Evolutionary conservation across 371 early-diverging fungal species (phyloP), one percentile per base, ranked within the genome.

Genomic region (Catenaria anguillulae): DNA sequence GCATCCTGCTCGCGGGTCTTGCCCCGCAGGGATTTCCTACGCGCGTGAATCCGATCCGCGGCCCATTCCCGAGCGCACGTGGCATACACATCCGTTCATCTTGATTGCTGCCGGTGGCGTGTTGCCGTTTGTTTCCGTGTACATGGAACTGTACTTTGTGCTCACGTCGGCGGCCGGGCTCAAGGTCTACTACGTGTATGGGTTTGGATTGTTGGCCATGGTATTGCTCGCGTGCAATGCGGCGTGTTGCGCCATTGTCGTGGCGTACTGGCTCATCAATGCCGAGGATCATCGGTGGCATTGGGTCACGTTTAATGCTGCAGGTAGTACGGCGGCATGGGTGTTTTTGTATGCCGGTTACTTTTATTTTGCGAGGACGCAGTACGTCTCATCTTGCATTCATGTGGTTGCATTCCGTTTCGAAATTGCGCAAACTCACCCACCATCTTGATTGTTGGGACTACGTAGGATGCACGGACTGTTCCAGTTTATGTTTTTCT

Each of bases 81-180:
- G 86, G 84, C 86, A 84, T 60, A 68, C 78, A 6, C 83, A 86
- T 50, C 85, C 86, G 0, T 61, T 75, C 60, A 71, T 79, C 3
- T 74, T 88, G 63, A 80, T 81, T 50, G 70, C 76, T 0, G 45
- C 79, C n/a, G 84, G 83, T 21, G 90, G 90, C 36, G 66, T 91
- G 24, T 70, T 91, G n/a, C 91, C 89, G 0, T 91, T 91, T 69
- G 86, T 76, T 0, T 81, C 85, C 0, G 85, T 89, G 61, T 91
- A 89, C 67, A 87, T 91, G 67, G 91, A 91, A 75, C 79, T 89
- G 61, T 89, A 88, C 66, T 91, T 87, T 65, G 73, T 91, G 63
- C 88, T 88, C 69, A 81, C 87, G 29, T 86, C 87, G 1, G 45
- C 45, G 45, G 45, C 10, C 8, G 45, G 45, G 10, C 10, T 17